Percentiles rank a stretch among this genome's conserved stretches.
phyloP scores from a whole-genome alignment of 768 basidiomycete genomes.

The Termitomyces sp. region DNA sequence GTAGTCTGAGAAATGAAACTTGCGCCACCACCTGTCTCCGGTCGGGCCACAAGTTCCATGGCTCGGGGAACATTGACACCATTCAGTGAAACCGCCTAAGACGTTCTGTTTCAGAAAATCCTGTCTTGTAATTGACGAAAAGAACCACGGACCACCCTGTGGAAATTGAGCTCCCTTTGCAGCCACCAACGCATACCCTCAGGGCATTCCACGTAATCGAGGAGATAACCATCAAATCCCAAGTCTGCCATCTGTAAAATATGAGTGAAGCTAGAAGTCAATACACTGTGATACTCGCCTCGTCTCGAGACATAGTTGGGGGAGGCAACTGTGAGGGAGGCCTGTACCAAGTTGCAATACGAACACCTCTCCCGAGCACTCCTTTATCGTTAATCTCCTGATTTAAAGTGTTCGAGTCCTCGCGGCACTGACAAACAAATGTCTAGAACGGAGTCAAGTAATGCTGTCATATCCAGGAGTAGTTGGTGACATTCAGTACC shows the following conservation, averaged over 20 bases:
- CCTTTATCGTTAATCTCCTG: constrained; percentile 58
- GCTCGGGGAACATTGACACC: constrained; percentile 47
- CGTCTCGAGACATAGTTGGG: constrained; percentile 54
- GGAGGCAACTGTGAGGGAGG: constrained; percentile 30
- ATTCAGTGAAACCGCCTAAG: constrained; percentile 58
- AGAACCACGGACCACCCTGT: constrained; percentile 56
- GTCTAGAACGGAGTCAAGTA: constrained; percentile 42
- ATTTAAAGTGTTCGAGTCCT: constrained; percentile 75
- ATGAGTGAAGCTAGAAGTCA: neutral
- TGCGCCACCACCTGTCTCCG: constrained; percentile 41
- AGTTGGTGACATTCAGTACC: constrained; percentile 32
- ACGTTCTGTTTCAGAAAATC: neutral
- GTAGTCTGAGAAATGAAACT: constrained; percentile 58
- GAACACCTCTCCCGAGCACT: constrained; percentile 44
- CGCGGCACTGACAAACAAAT: constrained; percentile 77
- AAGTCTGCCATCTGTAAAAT: constrained; percentile 43
- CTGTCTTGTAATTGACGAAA: neutral
- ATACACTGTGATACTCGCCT: constrained; percentile 32
- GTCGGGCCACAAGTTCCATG: constrained; percentile 54
- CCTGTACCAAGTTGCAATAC: constrained; percentile 67
- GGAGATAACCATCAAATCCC: constrained; percentile 78
- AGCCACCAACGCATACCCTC: constrained; percentile 71
- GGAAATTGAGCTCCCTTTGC: constrained; percentile 53
- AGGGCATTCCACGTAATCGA: constrained; percentile 77
- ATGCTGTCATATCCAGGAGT: neutral